Conservation (phyloP, 2,329 filamentous ascomycete genomes). For the Cladosporium austrohemisphaericum region DNA sequence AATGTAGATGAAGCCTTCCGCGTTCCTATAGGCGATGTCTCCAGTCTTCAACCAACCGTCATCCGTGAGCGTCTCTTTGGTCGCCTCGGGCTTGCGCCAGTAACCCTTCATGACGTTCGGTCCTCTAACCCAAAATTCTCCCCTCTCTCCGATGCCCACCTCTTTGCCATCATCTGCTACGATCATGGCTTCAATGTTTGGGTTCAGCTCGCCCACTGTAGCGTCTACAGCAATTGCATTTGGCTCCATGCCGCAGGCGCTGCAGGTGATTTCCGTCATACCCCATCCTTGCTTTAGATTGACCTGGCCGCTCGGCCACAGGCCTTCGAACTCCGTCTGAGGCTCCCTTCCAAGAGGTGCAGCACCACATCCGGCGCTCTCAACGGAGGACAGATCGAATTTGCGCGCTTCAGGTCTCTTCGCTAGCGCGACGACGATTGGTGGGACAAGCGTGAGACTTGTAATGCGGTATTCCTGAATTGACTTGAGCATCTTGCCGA, state of each 20-base stretch:
- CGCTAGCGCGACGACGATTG: slow-evolving; percentile 68
- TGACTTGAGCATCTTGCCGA: slow-evolving; percentile 65
- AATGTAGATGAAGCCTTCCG: slow-evolving; percentile 57
- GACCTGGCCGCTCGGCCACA: slow-evolving; percentile 50
- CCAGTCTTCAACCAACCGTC: slow-evolving; percentile 71
- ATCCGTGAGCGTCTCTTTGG: slow-evolving; percentile 55
- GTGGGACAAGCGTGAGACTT: slow-evolving; percentile 64
- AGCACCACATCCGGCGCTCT: slow-evolving; percentile 60
- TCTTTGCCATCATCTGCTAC: slow-evolving; percentile 57
- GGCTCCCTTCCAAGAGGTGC: slow-evolving; percentile 55
- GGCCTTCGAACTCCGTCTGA: slow-evolving; percentile 51
- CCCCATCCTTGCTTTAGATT: slow-evolving; percentile 70
- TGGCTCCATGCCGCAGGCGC: slow-evolving; percentile 62
- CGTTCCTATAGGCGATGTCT: slow-evolving; percentile 63
- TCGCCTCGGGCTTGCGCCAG: slow-evolving; percentile 68
- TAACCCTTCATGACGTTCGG: slow-evolving; percentile 75
- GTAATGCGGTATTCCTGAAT: slow-evolving; percentile 68
- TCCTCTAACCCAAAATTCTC: slow-evolving; percentile 70
- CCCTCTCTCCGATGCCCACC: slow-evolving; percentile 50
- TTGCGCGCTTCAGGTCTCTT: slow-evolving; percentile 65
- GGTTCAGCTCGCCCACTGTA: slow-evolving; percentile 63
- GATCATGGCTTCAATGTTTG: slow-evolving; percentile 67
- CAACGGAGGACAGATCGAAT: slow-evolving; percentile 66
- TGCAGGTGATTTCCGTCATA: slow-evolving; percentile 80
- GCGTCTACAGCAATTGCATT: slow-evolving; percentile 38